Conservation (phyloP, 2,329 filamentous ascomycete genomes). For the Mycogone perniciosa region DNA sequence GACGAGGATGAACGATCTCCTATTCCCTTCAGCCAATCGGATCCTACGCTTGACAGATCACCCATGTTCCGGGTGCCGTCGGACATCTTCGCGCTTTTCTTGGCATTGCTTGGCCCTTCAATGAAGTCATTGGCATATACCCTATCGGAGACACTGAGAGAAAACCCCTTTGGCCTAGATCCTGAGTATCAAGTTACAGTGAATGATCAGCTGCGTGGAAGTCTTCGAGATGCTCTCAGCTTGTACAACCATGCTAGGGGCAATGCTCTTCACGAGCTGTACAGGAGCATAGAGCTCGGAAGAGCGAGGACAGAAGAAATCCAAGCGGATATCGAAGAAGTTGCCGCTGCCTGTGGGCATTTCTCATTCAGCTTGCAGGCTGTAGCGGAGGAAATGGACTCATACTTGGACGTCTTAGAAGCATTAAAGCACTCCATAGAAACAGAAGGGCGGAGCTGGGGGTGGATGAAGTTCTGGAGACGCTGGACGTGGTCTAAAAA, state of each 20-base stretch:
- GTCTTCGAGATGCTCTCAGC: constrained; percentile 70
- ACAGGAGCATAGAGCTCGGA: constrained; percentile 69
- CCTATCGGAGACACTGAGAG: constrained; percentile 78
- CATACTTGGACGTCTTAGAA: constrained; percentile 76
- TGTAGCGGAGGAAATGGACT: constrained; percentile 83
- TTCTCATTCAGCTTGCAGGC: constrained; percentile 89
- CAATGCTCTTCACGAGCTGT: constrained; percentile 71
- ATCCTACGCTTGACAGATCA: constrained; percentile 22
- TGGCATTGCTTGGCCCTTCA: constrained; percentile 79
- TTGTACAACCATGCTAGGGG: constrained; percentile 72
- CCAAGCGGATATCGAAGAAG: constrained; percentile 92
- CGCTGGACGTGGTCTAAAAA: constrained; percentile 7
- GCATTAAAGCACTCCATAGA: constrained; percentile 70
- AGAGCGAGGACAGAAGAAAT: constrained; percentile 64
- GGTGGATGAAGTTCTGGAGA: constrained; percentile 77
- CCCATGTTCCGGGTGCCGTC: constrained; percentile 54
- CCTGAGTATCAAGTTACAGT: constrained; percentile 64
- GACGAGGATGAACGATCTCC: constrained; percentile 40
- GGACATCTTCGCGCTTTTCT: constrained; percentile 90
- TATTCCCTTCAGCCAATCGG: constrained; percentile 21
- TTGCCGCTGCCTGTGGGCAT: constrained; percentile 94
- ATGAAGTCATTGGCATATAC: constrained; percentile 96
- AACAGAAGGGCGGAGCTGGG: constrained; percentile 61
- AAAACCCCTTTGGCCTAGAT: constrained; percentile 70
- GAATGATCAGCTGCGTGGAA: constrained; percentile 73